phyloP scores from a whole-genome alignment of 768 basidiomycete species.

The Hypholoma fasciculare region DNA sequence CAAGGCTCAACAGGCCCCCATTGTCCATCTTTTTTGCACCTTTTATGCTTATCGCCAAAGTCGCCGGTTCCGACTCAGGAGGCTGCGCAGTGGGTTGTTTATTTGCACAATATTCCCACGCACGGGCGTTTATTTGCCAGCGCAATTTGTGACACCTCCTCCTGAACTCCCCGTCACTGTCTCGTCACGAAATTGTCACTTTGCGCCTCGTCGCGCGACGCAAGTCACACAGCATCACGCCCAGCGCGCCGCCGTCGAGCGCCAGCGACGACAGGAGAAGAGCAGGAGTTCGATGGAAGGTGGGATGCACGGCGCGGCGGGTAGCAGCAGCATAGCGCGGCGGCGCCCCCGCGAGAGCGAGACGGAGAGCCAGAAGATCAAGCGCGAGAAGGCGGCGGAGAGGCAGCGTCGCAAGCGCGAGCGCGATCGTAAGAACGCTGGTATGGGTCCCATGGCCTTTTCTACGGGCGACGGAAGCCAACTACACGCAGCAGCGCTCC shows the following conservation, averaged over 20 bases:
- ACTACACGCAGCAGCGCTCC: constrained; percentile 20
- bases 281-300: constrained; percentile 22
- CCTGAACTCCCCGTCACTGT: constrained; percentile 43
- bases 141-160: constrained; percentile 33
- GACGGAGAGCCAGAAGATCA: constrained; percentile 68
- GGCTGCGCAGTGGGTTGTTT: background rate
- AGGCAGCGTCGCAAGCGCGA: constrained; percentile 83
- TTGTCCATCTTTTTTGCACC: no score
- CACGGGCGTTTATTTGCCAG: constrained; percentile 10
- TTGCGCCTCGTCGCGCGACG: constrained; percentile 40
- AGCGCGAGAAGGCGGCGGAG: constrained; percentile 87
- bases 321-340: constrained; percentile 30
- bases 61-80: no score
- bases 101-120: constrained; percentile 14
- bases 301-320: constrained; percentile 24
- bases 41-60: no score
- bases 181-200: constrained; percentile 51
- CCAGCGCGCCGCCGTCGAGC: constrained; percentile 16
- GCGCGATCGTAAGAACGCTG: constrained; percentile 50
- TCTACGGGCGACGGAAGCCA: constrained; percentile 21
- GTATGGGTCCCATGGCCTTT: constrained; percentile 42
- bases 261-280: constrained; percentile 9
- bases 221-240: constrained; percentile 39
- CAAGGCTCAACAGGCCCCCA: no score
- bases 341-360: constrained; percentile 73